Conservation (phyloP, 441 rosid species). For the Gossypium trilobum region DNA sequence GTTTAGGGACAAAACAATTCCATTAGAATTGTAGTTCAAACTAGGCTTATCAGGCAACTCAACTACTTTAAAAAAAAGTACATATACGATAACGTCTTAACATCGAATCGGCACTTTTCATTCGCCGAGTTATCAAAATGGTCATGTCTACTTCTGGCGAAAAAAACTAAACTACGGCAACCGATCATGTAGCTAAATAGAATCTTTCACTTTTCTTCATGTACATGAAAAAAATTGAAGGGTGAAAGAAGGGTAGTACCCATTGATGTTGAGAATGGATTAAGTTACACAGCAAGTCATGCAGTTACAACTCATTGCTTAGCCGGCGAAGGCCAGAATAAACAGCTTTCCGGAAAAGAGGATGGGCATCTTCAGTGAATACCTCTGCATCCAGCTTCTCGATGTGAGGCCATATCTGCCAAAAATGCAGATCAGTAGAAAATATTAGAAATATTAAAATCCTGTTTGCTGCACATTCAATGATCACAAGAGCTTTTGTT, state of each 20-base stretch:
- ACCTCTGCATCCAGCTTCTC: conserved; percentile 73
- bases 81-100: not conserved
- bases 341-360: conserved; percentile 64
- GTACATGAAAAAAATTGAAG: conserved; percentile 1
- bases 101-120: not conserved
- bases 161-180: not conserved
- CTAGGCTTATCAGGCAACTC: not conserved
- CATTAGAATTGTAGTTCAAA: not conserved
- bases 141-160: not conserved
- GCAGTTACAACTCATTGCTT: conserved; percentile 14
- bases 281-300: conserved; percentile 15
- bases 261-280: not conserved
- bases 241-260: not conserved
- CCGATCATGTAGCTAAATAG: not conserved
- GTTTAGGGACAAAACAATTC: not conserved
- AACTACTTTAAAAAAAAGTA: not conserved
- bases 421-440: conserved; percentile 3
- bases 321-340: conserved; percentile 53
- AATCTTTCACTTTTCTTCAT: not conserved
- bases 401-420: conserved; percentile 78
- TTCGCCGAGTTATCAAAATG: not conserved
- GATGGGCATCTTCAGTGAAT: conserved; percentile 57
- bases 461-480: not conserved
- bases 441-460: conserved; percentile 9
- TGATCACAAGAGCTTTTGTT: not conserved